phyloP scores from a whole-genome alignment of 2,329 filamentous ascomycete species.

The Epichloe sibirici region DNA sequence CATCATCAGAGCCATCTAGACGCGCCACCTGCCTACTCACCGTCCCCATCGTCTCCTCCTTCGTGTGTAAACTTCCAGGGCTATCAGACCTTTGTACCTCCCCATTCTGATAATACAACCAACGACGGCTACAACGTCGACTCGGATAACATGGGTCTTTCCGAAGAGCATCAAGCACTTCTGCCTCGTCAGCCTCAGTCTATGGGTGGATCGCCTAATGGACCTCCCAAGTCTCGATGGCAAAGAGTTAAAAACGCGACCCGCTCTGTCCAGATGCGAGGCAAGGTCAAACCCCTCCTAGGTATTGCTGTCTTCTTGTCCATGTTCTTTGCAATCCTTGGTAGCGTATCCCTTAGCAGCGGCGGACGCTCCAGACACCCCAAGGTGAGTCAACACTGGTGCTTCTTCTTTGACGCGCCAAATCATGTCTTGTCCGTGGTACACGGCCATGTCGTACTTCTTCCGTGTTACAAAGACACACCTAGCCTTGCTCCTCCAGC shows the following conservation, averaged over 20 bases:
- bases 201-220: slow-evolving; percentile 25
- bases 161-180: slow-evolving; percentile 30
- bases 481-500: not conserved
- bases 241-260: slow-evolving; percentile 15
- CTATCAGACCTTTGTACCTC: slow-evolving; percentile 32
- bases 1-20: slow-evolving; percentile 18
- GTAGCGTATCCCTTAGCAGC: slow-evolving; percentile 9
- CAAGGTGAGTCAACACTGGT: slow-evolving; percentile 16
- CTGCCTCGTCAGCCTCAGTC: slow-evolving; percentile 33
- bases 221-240: slow-evolving; percentile 15
- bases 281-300: slow-evolving; percentile 18
- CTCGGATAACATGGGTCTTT: slow-evolving; percentile 26
- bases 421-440: no score
- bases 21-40: slow-evolving; percentile 40
- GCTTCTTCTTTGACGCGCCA: not conserved
- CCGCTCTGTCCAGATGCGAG: slow-evolving; percentile 12
- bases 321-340: slow-evolving; percentile 15
- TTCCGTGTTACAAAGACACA: not conserved
- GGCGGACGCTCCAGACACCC: slow-evolving; percentile 11
- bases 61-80: slow-evolving; percentile 11
- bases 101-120: not conserved
- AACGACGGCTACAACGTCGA: slow-evolving; percentile 3
- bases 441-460: no score
- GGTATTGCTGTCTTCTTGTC: slow-evolving; percentile 22
- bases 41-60: slow-evolving; percentile 25